Conservation (phyloP, 352 stramenopile species). For the Blastocystis sp. region DNA sequence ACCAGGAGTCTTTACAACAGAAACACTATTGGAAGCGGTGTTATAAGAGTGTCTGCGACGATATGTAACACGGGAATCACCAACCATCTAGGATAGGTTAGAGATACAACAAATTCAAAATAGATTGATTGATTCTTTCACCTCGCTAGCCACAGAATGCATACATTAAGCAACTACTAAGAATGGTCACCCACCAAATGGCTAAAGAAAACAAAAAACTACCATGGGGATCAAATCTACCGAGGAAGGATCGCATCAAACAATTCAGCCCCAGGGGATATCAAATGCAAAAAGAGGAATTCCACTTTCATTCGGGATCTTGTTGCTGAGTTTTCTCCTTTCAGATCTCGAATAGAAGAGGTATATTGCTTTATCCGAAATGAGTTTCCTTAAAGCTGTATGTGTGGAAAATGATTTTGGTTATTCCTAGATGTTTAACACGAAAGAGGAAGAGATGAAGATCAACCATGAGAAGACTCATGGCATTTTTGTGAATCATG, state of each 20-base stretch:
- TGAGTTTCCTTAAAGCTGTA: slow-evolving; percentile 59
- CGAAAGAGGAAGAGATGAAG: slow-evolving; percentile 35
- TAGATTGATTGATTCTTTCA: too few species aligned
- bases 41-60: slow-evolving; percentile 90
- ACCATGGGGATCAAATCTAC: background rate
- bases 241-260: background rate
- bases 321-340: background rate
- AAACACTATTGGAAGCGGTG: slow-evolving; percentile 85
- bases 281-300: background rate
- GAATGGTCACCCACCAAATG: background rate
- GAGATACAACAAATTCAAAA: too few species aligned
- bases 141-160: background rate
- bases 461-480: slow-evolving; percentile 53
- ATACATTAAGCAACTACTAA: background rate
- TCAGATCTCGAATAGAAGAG: background rate
- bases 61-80: slow-evolving; percentile 89
- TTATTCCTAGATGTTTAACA: slow-evolving; percentile 13
- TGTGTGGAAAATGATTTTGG: background rate
- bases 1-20: slow-evolving; percentile 89
- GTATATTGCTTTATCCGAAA: background rate
- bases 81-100: slow-evolving; percentile 70
- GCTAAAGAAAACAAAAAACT: background rate
- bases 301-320: background rate
- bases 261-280: background rate
- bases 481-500: slow-evolving; percentile 26